Percentiles rank a stretch among this genome's conserved stretches.
Evolutionary conservation across 768 basidiomycete species (phyloP).

Genomic region (Termitomyces sp.): DNA sequence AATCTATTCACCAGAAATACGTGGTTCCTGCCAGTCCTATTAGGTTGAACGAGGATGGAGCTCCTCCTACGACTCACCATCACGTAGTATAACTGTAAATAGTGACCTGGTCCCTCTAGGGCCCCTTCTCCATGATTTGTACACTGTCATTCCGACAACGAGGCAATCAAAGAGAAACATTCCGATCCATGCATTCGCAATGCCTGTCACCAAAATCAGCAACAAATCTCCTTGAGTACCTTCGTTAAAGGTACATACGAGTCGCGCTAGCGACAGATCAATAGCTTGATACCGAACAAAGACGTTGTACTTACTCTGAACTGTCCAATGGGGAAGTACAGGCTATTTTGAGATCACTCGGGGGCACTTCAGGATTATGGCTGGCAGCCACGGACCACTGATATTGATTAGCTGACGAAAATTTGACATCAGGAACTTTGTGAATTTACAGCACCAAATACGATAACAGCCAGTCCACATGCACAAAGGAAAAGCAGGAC

Average conservation of each 20-base stretch:
- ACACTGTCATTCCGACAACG: conserved; percentile 35
- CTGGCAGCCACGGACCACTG: background rate
- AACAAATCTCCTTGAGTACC: background rate
- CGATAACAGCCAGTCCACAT: conserved; percentile 20
- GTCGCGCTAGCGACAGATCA: conserved; percentile 7
- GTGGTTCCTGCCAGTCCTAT: conserved; percentile 21
- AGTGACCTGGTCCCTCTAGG: conserved; percentile 17
- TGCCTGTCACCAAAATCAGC: conserved; percentile 15
- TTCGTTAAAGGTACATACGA: conserved; percentile 7
- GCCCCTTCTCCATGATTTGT: conserved; percentile 24
- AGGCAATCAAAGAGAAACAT: conserved; percentile 32
- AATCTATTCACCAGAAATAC: conserved; percentile 31
- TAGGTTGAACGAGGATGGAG: background rate
- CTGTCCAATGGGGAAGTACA: conserved; percentile 1
- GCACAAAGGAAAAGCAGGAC: conserved; percentile 21
- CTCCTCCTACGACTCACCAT: conserved; percentile 23
- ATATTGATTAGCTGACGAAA: background rate
- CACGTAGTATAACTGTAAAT: conserved; percentile 29
- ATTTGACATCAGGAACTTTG: too few relatives aligned
- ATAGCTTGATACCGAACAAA: background rate
- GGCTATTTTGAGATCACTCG: background rate
- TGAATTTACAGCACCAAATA: conserved; percentile 19
- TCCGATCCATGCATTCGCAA: conserved; percentile 33
- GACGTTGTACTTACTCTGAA: background rate
- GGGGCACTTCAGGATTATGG: too few relatives aligned